Percentiles rank a stretch among this genome's conserved stretches.
These are phyloP conservation scores for Capsicum baccatum DNA, from an alignment of 257 asterid genomes.

Conservation along the genomic window DNA sequence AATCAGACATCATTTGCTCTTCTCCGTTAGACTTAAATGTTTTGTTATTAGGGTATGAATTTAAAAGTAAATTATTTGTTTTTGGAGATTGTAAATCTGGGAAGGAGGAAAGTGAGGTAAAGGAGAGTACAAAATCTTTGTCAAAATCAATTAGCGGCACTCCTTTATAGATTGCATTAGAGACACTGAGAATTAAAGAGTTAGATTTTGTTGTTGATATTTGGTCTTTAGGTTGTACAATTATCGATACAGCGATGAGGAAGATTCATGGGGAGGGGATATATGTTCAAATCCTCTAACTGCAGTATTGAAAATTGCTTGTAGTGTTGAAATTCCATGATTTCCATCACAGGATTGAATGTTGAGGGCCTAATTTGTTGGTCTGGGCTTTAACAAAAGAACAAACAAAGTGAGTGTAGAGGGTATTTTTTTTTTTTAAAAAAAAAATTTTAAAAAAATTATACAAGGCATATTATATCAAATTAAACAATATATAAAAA, in stretches of 20 bases:
- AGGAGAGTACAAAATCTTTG: neutral
- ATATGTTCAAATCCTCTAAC: conserved; percentile 43
- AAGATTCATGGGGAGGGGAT: conserved; percentile 53
- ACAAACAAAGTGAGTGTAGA: no score
- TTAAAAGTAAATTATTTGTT: no score
- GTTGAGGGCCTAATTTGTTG: no score
- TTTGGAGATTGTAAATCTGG: no score
- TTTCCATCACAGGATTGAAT: conserved; percentile 41
- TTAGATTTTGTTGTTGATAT: conserved; percentile 53
- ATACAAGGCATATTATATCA: no score
- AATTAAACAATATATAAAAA: no score
- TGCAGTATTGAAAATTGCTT: conserved; percentile 47
- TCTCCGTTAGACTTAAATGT: no score
- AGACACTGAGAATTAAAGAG: conserved; percentile 47
- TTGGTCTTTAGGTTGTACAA: conserved; percentile 73
- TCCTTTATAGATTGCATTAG: conserved; percentile 78
- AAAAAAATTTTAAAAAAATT: no score
- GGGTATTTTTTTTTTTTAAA: no score
- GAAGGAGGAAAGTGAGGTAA: neutral
- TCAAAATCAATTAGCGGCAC: conserved; percentile 50
- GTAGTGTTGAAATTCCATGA: conserved; percentile 45
- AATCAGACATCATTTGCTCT: no score
- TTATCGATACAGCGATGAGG: conserved; percentile 71
- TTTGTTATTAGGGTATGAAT: no score
- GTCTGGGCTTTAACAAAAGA: no score